Percentiles rank a stretch among this genome's conserved stretches.
Conservation (phyloP, 768 basidiomycete species). For the Trichaptum fuscoviolaceum region DNA sequence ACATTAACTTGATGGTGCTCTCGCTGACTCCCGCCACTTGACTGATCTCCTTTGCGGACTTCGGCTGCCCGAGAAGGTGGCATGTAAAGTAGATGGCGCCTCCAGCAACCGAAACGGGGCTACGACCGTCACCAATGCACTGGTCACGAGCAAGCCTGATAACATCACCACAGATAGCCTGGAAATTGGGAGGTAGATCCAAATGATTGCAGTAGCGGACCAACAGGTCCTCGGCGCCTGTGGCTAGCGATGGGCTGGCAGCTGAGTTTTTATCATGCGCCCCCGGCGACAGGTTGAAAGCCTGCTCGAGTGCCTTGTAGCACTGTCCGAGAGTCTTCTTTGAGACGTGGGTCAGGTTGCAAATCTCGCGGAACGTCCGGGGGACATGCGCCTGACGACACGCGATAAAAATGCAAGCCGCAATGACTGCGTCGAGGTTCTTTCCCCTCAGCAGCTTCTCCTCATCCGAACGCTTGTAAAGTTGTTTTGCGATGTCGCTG, state of each 20-base stretch:
- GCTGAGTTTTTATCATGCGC: slow-evolving; percentile 34
- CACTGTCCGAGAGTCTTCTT: slow-evolving; percentile 96
- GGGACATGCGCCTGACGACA: slow-evolving; percentile 95
- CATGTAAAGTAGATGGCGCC: slow-evolving; percentile 94
- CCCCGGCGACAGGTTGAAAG: slow-evolving; percentile 84
- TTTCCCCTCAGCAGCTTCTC: slow-evolving; percentile 91
- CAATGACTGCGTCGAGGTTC: slow-evolving; percentile 87
- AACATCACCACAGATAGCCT: slow-evolving; percentile 79
- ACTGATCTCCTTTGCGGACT: slow-evolving; percentile 81
- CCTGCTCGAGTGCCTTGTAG: slow-evolving; percentile 82
- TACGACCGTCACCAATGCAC: slow-evolving; percentile 89
- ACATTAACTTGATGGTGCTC: slow-evolving; percentile 89
- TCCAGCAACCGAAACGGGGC: slow-evolving; percentile 97
- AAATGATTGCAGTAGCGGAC: slow-evolving; percentile 94
- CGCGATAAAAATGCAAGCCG: slow-evolving; percentile 97
- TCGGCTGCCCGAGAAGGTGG: slow-evolving; percentile 67
- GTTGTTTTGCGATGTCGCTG: slow-evolving; percentile 92
- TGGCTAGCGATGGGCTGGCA: slow-evolving; percentile 42
- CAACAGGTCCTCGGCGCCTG: slow-evolving; percentile 81
- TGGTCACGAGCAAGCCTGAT: slow-evolving; percentile 74
- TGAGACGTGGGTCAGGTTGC: slow-evolving; percentile 86
- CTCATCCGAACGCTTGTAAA: slow-evolving; percentile 96
- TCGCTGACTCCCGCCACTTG: slow-evolving; percentile 92
- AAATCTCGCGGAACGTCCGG: slow-evolving; percentile 93
- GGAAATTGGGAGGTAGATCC: slow-evolving; percentile 75